phyloP scores from a whole-genome alignment of 768 basidiomycete genomes.

The Tephrocybe sp. region DNA sequence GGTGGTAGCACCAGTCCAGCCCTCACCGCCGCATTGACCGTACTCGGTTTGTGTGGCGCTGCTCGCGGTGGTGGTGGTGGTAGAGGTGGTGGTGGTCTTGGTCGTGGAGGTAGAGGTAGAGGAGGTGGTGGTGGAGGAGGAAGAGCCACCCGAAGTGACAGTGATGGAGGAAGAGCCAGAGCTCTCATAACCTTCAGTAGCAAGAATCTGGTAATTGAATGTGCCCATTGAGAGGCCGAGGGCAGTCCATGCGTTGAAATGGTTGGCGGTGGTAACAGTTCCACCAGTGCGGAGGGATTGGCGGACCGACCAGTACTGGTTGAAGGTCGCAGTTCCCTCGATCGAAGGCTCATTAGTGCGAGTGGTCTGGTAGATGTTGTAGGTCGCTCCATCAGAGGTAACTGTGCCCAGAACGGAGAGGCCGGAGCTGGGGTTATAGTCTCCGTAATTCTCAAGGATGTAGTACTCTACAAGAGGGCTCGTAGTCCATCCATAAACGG shows the following conservation, averaged over 20 bases:
- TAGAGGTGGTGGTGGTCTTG: not conserved
- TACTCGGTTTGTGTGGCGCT: not conserved
- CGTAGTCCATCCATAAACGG: constrained; percentile 46
- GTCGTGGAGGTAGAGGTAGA: too few species aligned
- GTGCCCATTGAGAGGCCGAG: constrained; percentile 37
- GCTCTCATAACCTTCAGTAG: constrained; percentile 43
- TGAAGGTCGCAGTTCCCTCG: constrained; percentile 39
- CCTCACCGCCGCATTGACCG: not conserved
- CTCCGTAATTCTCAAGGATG: constrained; percentile 39
- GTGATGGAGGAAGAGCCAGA: constrained; percentile 27
- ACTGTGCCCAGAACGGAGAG: constrained; percentile 33
- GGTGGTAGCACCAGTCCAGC: not conserved
- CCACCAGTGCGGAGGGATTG: constrained; percentile 31
- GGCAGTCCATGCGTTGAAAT: constrained; percentile 41
- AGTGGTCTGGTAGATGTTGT: constrained; percentile 36
- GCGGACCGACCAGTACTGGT: constrained; percentile 46
- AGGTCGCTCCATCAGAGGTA: constrained; percentile 38
- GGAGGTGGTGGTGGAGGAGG: not conserved
- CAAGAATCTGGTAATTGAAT: constrained; percentile 45
- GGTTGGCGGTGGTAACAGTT: constrained; percentile 33
- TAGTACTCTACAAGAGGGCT: constrained; percentile 47
- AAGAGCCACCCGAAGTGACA: constrained; percentile 1
- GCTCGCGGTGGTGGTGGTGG: not conserved
- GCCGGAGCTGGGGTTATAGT: constrained; percentile 35
- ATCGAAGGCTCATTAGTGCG: constrained; percentile 41